phyloP scores from a whole-genome alignment of 1,139 yeast genomes.

The Nakaseomyces kungkrabaensis region DNA sequence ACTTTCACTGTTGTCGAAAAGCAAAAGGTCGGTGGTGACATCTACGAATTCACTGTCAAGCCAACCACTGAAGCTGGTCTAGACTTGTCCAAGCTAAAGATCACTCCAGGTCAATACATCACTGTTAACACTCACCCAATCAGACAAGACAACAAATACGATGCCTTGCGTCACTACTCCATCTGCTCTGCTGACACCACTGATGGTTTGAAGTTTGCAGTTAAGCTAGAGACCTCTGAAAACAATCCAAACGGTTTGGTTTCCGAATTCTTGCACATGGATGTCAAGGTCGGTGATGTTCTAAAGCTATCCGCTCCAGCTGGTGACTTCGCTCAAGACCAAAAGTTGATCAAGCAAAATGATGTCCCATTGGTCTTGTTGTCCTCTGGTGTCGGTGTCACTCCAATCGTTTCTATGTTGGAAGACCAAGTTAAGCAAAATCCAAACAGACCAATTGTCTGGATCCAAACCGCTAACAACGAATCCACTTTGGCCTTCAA shows the following conservation, averaged over 20 bases:
- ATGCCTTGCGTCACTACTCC: conserved; percentile 29
- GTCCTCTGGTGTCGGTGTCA: conserved; percentile 61
- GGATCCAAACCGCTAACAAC: conserved; percentile 26
- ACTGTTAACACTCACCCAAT: conserved; percentile 39
- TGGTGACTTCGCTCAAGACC: conserved; percentile 41
- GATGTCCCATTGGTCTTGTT: conserved; percentile 37
- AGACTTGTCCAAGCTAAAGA: conserved; percentile 33
- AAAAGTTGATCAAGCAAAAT: conserved; percentile 13
- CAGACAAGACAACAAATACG: conserved; percentile 22
- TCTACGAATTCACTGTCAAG: conserved; percentile 42
- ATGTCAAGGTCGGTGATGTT: conserved; percentile 40
- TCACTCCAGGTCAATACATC: conserved; percentile 48
- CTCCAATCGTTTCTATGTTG: conserved; percentile 49
- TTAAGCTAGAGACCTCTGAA: conserved; percentile 31
- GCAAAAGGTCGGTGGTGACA: conserved; percentile 36
- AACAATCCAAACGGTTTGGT: conserved; percentile 39
- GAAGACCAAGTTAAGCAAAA: conserved; percentile 29
- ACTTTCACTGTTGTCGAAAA: conserved; percentile 39
- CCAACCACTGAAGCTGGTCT: conserved; percentile 34
- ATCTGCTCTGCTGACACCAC: conserved; percentile 21
- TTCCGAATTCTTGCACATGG: conserved; percentile 45
- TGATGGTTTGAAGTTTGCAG: conserved; percentile 35
- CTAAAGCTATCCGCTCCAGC: conserved; percentile 50
- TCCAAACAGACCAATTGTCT: conserved; percentile 24
- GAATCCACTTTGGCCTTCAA: conserved; percentile 21